Evolutionary conservation across 176 grass and related monocot species (phyloP), one percentile per base, ranked within the genome.

Genomic region (Aechmea fasciata): DNA sequence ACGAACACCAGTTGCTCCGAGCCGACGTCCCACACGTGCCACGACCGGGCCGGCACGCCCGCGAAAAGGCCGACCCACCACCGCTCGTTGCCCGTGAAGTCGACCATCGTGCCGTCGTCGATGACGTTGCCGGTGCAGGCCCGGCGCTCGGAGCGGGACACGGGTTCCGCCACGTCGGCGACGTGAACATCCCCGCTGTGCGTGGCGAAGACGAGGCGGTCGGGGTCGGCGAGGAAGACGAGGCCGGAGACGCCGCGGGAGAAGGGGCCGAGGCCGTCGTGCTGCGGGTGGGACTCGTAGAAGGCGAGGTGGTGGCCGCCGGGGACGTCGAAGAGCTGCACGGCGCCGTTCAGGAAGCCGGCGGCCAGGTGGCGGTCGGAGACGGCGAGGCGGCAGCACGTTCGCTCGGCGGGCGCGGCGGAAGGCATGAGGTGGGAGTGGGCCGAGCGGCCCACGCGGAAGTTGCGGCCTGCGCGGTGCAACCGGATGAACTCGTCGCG

Each of bases 31-130:
- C 81, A 83, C n/a, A 83, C 70, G 65, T 64, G 81, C 81, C 81
- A 83, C 0, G 74, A 78, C 49, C 74, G 64, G 10, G 70, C 69
- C 4, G 81, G 75, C 15, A 72, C 69, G 51, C 81, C 81, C 7
- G 81, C 81, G 41, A 83, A 83, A n/a, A 83, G 63, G 9, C 81
- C 81, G 49, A 83, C 69, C 81, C 81, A 83, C 52, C 74, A 69
- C 14, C 47, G 69, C 52, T 57, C 50, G 52, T 83, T 47, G 8
- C 69, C 75, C 1, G 64, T 12, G 76, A 83, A 83, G 50, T 83
- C 81, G 26, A 83, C 63, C 69, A 83, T 47, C 15, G 75, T 66
- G 11, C 81, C 75, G n/a, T 83, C 81, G 15, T 71, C 75, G 57
- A 83, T 50, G 48, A 78, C 48, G 63, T 73, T 68, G 9, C 81